These are phyloP conservation scores for Ustilago nuda DNA, from an alignment of 1,284 basidiomycete genomes.

Conservation along the genomic window DNA sequence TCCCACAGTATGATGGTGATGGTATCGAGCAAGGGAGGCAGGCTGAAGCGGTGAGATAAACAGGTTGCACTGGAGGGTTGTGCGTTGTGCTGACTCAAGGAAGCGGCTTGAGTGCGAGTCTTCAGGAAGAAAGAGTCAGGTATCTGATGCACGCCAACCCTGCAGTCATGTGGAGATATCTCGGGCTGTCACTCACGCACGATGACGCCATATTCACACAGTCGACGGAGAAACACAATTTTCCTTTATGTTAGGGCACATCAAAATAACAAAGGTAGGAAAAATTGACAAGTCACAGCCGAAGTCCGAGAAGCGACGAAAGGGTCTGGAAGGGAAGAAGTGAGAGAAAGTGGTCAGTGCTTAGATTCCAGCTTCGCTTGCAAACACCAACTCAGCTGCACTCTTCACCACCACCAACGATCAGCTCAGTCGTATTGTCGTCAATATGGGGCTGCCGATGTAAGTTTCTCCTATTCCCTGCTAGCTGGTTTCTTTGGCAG, in stretches of 20 bases:
- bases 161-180: conserved; percentile 26
- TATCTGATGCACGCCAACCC: conserved; percentile 1
- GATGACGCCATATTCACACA: conserved; percentile 21
- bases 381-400: neutral
- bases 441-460: conserved; percentile 48
- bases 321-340: conserved; percentile 5
- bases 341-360: conserved; percentile 9
- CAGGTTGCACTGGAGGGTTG: neutral
- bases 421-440: neutral
- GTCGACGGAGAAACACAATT: neutral
- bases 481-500: neutral
- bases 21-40: neutral
- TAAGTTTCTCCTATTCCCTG: conserved; percentile 8
- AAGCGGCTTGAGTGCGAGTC: neutral
- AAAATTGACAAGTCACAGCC: conserved; percentile 5
- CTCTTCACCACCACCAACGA: conserved; percentile 4
- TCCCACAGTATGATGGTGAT: neutral
- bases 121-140: neutral
- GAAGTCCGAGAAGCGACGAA: neutral
- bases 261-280: neutral
- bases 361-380: neutral
- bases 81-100: conserved; percentile 20
- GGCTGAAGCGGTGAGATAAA: neutral
- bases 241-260: neutral
- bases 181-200: conserved; percentile 13